Base-by-base conservation (phyloP, 768 basidiomycete species). In the Suillus subalutaceus region DNA sequence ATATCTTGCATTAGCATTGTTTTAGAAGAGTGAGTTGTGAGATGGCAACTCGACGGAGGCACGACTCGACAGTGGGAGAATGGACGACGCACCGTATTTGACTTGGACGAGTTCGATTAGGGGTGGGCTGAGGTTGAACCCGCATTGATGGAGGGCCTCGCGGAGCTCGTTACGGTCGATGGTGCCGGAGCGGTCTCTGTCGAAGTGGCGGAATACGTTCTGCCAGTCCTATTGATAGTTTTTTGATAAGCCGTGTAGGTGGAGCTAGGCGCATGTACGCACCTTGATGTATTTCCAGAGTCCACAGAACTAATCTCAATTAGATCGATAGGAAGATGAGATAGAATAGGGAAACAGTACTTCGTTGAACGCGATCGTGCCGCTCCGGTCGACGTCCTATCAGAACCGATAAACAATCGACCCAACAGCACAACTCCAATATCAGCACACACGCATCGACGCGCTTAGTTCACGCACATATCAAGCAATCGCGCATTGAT, bases 211-310 rank as follows among this genome's bases (percentile, higher is more conserved):
- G 82, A 93, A 94, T 64, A 92, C 88, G 65, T 87, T 87, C 79
- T 93, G 91, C 93, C 92, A 94, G 75, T 94, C 91, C 85, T 88
- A 61, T 6, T 53, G 8, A 26, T 30, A 7, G 32, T 37, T n/a
- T 16, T 23, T 18, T 35, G 30, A 18, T 56, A 6, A n/a, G 55
- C 9, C n/a, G 20, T 56, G 32, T 53, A 32, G 10, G 20, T 6
- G 32, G 8, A 5, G 8, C 43, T 40, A 18, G 41, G 40, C 2
- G 50, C 26, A 8, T 53, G 26, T 32, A 53, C 73, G 38, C 57
- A 80, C 86, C 79, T 90, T 88, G 85, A 93, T 88, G 76, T 92
- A 93, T 72, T 90, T 89, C 90, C 90, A 94, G 30, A 93, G 84
- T 5, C 90, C 91, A 56, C 85, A 72, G 72, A 94, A 95, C 87